Base-by-base conservation (phyloP, 176 grass and related monocot species). In the Poa annua region DNA sequence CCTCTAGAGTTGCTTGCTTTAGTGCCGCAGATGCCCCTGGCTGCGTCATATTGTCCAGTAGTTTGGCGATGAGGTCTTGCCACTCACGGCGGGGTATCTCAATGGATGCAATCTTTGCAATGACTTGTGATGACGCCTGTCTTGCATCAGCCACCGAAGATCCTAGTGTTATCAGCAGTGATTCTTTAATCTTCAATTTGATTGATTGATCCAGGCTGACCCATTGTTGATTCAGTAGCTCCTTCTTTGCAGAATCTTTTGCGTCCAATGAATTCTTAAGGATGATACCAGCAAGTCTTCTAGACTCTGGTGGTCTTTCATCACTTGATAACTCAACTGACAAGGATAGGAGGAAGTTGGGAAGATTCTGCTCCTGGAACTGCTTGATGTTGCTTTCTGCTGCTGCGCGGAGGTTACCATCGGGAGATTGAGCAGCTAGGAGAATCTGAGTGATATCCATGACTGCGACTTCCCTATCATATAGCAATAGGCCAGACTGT, bases 31-130 rank as follows among this genome's bases (percentile, higher is more conserved):
- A 78, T 69, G 92, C 88, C 53, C 87, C 81, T 2, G 38, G 77
- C 8, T 65, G 76, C 3, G 92, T 97, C 90, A 94, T 93, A 51
- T 91, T 92, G 55, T 69, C 65, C 86, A 97, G 63, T 42, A 97
- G 86, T 80, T 87, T 83, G 26, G 63, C 84, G 83, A 97, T 90
- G 48, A 92, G 95, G 13, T 97, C 95, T 84, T 94, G 90, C 95
- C 95, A 97, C 87, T 97, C 95, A 67, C 80, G 78, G 6, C 95
- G 92, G 33, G 95, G 90, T 75, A 97, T 86, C 85, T 97, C 95
- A 84, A 97, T 94, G 4, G 95, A 92, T 64, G 95, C 95, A 85
- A 97, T 79, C 88, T 97, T 97, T 12, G 95, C 95, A 91, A 94
- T 89, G 55, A 94, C 92, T 89, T 97, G 95, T n/a, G 91, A 94